Base-by-base conservation (phyloP, 2,329 filamentous ascomycete species). In the Aschersonia sp. region DNA sequence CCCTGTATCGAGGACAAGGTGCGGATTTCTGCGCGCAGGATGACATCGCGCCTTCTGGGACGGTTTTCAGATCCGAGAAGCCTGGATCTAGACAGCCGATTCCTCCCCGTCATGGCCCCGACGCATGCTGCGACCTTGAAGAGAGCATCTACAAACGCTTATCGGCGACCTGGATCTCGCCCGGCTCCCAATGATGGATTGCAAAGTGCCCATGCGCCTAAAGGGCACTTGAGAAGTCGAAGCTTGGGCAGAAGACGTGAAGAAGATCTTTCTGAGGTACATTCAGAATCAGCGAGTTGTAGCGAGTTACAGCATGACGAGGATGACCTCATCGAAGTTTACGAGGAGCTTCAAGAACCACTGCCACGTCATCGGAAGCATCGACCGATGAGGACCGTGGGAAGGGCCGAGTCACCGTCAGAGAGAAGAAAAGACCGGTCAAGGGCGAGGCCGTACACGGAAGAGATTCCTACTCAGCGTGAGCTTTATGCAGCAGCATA, bases 141-240 rank as follows among this genome's bases (percentile, higher is more conserved):
- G 35, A 38, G 35, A 50, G 52, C 59, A 47, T 53, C 59, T 31
- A 60, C 60, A 43, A 59, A 61, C 51, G 54, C 54, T 38, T 59
- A 63, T 51, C 53, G 60, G 51, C 55, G 59, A 44, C 60, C 57
- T 46, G 52, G 54, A 40, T 54, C 56, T 40, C 55, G 59, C 45
- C 49, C 58, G 41, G 52, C 59, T 5, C 57, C 59, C 29, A 53
- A 59, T 46, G 53, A 57, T 5, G 35, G 7, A 29, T 48, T 40
- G 12, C 44, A 43, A 10, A 47, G 28, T n/a, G 47, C 38, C 20
- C 20, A 20, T n/a, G 41, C 30, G n/a, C 45, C 35, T 30, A 45
- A 44, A 38, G 47, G 47, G 30, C 50, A 48, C 43, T 48, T 52
- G 31, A 40, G 45, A 7, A 49, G 59, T 53, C 50, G 40, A 51